Evolutionary conservation across 1,284 basidiomycete genomes (phyloP), one percentile per base, ranked within the genome.

Genomic region (Crucibulum parvulum): DNA sequence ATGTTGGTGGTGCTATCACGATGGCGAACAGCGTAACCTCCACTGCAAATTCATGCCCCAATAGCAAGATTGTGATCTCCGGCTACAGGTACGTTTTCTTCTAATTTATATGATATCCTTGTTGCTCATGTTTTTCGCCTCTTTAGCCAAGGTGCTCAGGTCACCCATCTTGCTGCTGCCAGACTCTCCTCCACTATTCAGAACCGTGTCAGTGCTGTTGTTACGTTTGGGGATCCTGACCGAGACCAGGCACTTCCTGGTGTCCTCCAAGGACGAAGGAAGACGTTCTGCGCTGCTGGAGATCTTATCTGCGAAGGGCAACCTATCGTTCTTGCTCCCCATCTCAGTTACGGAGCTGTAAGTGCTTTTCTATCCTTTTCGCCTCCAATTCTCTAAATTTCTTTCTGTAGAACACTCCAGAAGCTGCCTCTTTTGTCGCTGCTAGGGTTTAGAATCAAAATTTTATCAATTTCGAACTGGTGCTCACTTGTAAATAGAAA

Each of bases 141-240:
- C 41, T 46, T 37, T 37, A 78, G 75, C 43, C 78, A 79, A 68
- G 77, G 78, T 41, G 77, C 72, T 7, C 76, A 78, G 58, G 70
- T 79, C 2, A 70, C 72, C 4, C 76, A 78, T 53, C 70, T 76
- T 24, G 73, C 76, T 15, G 75, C 76, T 15, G 60, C 58, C 1
- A 65, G 67, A 60, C 68, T 79, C 7, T 68, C 74, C 2, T 57
- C 71, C 7, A 31, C 69, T 7, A 64, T 73, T 34, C 70, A 71
- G 58, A 60, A 64, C 24, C 67, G 74, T 16, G 70, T 78, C 59
- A 69, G 65, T 37, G 75, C 74, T 18, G 75, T 72, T 36, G 75
- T 79, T 15, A 70, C 75, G 7, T 79, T 78, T 39, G 77, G 78
- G 47, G 78, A 78, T 62, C 77, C 76, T 5, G 66, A 76, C 35